Evolutionary conservation across 495 filamentous ascomycete species (phyloP).

Genomic region (Achaetomiella virescens): DNA sequence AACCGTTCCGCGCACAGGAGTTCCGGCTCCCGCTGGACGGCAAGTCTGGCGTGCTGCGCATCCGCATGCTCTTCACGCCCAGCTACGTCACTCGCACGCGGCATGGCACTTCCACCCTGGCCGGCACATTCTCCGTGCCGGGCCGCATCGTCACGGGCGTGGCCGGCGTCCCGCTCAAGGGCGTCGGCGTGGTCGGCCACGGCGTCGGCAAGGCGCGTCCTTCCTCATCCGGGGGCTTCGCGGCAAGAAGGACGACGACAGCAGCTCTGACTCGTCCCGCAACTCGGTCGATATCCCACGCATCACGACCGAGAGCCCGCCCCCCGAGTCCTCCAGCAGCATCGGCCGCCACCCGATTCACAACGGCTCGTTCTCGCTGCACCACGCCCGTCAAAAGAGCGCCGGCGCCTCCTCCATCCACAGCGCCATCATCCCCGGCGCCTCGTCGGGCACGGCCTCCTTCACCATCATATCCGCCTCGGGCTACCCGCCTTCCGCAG

Average conservation of each 20-base stretch:
- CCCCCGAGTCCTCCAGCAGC: conserved; percentile 24
- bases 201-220: conserved; percentile 78
- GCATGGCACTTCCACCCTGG: conserved; percentile 89
- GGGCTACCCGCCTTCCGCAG: conserved; percentile 70
- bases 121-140: conserved; percentile 83
- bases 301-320: conserved; percentile 39
- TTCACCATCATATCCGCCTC: conserved; percentile 75
- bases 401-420: conserved; percentile 55
- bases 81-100: conserved; percentile 82
- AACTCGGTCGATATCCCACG: conserved; percentile 39
- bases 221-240: conserved; percentile 78
- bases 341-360: not conserved
- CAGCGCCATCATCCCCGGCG: conserved; percentile 49
- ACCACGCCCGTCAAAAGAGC: conserved; percentile 62
- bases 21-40: conserved; percentile 73
- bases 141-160: conserved; percentile 79
- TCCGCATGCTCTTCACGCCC: conserved; percentile 89
- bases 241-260: conserved; percentile 46
- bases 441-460: conserved; percentile 66
- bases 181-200: conserved; percentile 70
- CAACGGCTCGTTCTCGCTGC: conserved; percentile 31
- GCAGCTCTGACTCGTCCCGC: conserved; percentile 16
- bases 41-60: conserved; percentile 74
- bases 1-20: conserved; percentile 74
- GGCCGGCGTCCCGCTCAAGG: conserved; percentile 84